Evolutionary conservation across 495 filamentous ascomycete species (phyloP), one percentile per base, ranked within the genome.

Genomic region (Penicillium chermesinum): DNA sequence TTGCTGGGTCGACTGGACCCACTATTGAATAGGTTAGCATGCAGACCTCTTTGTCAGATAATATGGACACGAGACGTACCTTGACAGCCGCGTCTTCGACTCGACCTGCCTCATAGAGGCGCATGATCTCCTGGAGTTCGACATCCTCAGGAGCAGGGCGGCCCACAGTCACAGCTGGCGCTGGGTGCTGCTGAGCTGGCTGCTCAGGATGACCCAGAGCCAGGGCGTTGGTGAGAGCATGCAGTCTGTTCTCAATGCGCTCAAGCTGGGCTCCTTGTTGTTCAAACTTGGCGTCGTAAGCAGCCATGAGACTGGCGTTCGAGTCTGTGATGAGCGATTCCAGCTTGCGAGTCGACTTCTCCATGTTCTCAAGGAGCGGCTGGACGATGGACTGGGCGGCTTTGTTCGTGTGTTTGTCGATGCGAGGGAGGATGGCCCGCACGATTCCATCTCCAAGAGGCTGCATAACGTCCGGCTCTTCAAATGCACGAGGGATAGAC

Each of bases 1-100:
- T 54, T 91, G 80, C 46, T 83, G 80, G 46, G 70, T 67, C 16
- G 86, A 88, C 75, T 95, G 91, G 21, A 97, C 79, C 91, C 91
- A 98, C 74, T 88, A 69, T 27, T 74, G 58, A 44, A 74, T 66
- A 2, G n/a, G 9, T 47, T 14, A 45, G 50, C 38, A 48, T 47
- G 47, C 51, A 36, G 60, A 37, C 27, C 9, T 27, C 12, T 13
- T 20, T 14, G 17, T 20, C n/a, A 13, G 16, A 14, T 13, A 18
- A 36, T 25, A 6, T 15, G n/a, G n/a, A 5, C 4, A 14, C 13
- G 12, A 48, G 14, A 49, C 46, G 10, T 66, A 86, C 83, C 66
- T 72, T 76, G 20, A 86, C 70, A 5, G 80, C 81, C 19, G 73
- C 91, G 27, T 86, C 83, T 57, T 95, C 89, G 52, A 77, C 86